Conservation (phyloP, 176 grass and related monocot genomes). For the Aegilops speltoides region DNA sequence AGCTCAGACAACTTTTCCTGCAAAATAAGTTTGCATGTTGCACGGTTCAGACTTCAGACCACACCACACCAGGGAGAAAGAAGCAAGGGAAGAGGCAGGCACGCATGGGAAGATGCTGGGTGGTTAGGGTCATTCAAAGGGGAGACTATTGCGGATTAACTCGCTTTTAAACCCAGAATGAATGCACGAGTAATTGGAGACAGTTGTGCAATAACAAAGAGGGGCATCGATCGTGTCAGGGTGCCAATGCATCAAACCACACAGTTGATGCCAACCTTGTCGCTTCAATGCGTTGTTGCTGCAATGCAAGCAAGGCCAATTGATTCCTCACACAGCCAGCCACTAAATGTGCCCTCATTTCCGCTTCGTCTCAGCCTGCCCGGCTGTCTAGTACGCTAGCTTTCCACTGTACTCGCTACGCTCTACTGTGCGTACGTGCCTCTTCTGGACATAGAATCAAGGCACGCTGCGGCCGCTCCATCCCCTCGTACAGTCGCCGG, state of each 20-base stretch:
- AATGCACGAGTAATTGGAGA: constrained; percentile 96
- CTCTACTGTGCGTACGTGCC: background rate
- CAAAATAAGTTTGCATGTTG: constrained; percentile 13
- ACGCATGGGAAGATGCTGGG: constrained; percentile 25
- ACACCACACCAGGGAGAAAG: background rate
- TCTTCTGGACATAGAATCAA: background rate
- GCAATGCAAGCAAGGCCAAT: constrained; percentile 1
- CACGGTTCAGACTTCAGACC: background rate
- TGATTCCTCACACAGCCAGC: constrained; percentile 19
- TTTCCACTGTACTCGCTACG: background rate
- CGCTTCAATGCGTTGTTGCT: constrained; percentile 62
- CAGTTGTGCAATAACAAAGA: constrained; percentile 62
- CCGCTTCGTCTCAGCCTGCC: background rate
- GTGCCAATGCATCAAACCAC: constrained; percentile 35
- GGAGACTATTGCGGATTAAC: constrained; percentile 87
- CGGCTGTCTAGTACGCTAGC: background rate
- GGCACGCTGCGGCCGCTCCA: background rate
- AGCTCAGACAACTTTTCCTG: background rate
- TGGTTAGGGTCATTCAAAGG: constrained; percentile 83
- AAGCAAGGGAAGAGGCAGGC: background rate
- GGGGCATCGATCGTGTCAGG: constrained; percentile 33
- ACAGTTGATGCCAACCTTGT: constrained; percentile 55
- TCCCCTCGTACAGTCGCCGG: constrained; percentile 3
- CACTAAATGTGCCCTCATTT: constrained; percentile 16
- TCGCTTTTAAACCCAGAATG: constrained; percentile 78